Evolutionary conservation across 208 protist species (phyloP), one percentile per base, ranked within the genome.

Genomic region (Wallacemonas collosoma): DNA sequence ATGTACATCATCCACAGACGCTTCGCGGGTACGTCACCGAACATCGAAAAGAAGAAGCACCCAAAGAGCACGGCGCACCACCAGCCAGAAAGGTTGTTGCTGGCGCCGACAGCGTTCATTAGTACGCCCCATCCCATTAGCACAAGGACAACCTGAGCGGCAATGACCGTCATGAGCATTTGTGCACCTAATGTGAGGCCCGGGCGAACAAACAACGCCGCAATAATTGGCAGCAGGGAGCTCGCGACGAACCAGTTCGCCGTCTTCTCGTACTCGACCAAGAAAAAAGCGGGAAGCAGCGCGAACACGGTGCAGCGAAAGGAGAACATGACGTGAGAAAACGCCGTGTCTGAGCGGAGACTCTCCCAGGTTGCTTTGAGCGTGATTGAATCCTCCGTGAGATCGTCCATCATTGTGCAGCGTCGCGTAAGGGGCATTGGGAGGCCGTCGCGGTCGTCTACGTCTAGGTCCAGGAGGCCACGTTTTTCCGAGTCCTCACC

Each of bases 21-120:
- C 68, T 85, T 88, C 6, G 82, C 61, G 0, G 67, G 80, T 36
- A 90, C 1, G n/a, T 94, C 82, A 14, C 89, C 89, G 26, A 88
- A 71, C 38, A 91, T 65, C 39, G 58, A 73, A 17, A 81, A 17
- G 38, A 56, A 4, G 61, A 88, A 85, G 26, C 39, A 36, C 26
- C 39, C 67, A 41, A 85, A 85, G 47, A 94, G 82, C 6, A 88
- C 39, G 8, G 72, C 76, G 54, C 72, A 94, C 89, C 89, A 94
- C 87, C 89, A 94, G 1, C 72, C 79, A 5, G 70, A 66, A 3
- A 54, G 45, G 72, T 83, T 61, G 50, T 88, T 57, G 3, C 75
- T 62, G 14, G 73, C 63, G 7, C 79, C 77, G 5, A 83, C 75
- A 1, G 81, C 63, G 67, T 87, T 81, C 75, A 91, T 81, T 15